phyloP scores from a whole-genome alignment of 1,284 basidiomycete genomes.

The Cerrena zonata region DNA sequence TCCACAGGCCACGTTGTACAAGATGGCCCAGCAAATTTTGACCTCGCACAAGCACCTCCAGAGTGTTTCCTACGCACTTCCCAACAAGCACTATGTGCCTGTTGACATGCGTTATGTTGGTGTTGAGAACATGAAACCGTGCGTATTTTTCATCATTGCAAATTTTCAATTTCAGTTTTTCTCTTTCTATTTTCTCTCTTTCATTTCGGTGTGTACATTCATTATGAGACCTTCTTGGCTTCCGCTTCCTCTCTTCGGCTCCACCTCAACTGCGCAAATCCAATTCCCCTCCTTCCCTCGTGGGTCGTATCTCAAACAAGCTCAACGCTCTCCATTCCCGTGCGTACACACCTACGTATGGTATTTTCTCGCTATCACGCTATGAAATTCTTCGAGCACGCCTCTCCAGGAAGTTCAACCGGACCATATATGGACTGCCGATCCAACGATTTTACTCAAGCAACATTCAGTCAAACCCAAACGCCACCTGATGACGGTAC shows the following conservation, averaged over 20 bases:
- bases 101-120: slow-evolving; percentile 69
- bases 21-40: slow-evolving; percentile 77
- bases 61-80: slow-evolving; percentile 70
- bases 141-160: slow-evolving; percentile 12
- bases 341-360: too few species aligned
- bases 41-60: slow-evolving; percentile 58
- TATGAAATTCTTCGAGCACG: too few species aligned
- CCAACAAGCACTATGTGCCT: slow-evolving; percentile 92
- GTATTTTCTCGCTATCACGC: too few species aligned
- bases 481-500: too few species aligned
- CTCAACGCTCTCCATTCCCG: too few species aligned
- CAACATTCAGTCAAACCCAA: too few species aligned
- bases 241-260: neutral
- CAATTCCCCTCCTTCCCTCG: too few species aligned
- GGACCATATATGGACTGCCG: too few species aligned
- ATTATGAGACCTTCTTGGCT: neutral
- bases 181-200: slow-evolving; percentile 8
- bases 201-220: neutral
- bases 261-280: neutral
- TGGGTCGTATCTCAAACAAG: too few species aligned
- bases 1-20: slow-evolving; percentile 81
- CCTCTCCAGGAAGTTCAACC: too few species aligned
- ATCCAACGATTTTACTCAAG: too few species aligned
- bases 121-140: slow-evolving; percentile 49
- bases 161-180: too few species aligned